Base-by-base conservation (phyloP, 495 filamentous ascomycete species). In the Hypoxylon cercidicola region DNA sequence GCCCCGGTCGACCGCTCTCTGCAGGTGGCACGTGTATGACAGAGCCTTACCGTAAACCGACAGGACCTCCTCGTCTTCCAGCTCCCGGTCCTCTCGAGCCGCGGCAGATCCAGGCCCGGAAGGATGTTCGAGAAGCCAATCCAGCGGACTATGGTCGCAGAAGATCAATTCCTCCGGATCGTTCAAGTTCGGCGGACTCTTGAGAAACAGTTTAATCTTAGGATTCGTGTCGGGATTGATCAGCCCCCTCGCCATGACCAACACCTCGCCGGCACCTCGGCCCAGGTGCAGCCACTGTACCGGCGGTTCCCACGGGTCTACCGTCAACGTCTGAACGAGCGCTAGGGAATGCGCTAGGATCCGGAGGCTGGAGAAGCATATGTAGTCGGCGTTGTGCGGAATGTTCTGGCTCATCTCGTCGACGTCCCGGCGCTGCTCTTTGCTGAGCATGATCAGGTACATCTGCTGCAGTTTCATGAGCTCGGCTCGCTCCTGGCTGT, bases 231-330 rank as follows among this genome's bases (percentile, higher is more conserved):
- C 63, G 19, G 53, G 9, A 11, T 60, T 20, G n/a, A 75, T 51
- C 32, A 61, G 37, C 5, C 63, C 21, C 12, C 57, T 60, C 7
- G 70, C 72, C 40, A 59, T 69, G 0, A 21, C 50, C 32, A 75
- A 68, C 20, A 79, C 59, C 23, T 64, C 41, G 0, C 62, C 67
- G 16, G 69, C 60, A 4, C 74, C 75, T 2, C 62, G 60, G 1
- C 73, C 75, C 64, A 78, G 68, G 21, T 73, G 54, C 10, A 73
- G 47, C 73, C 73, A 75, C 45, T 73, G 68, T n/a, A 70, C 28
- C 18, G 73, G 73, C 15, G 73, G 71, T 34, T 75, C 71, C 73
- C 73, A 75, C 2, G 73, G 70, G 41, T 73, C 71, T 10, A 68
- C 47, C 34, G 55, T 25, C 32, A 73, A 23, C 13, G 73, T 73